Conservation (phyloP, 164 flowering plant species). For the Berberis vulgaris region DNA sequence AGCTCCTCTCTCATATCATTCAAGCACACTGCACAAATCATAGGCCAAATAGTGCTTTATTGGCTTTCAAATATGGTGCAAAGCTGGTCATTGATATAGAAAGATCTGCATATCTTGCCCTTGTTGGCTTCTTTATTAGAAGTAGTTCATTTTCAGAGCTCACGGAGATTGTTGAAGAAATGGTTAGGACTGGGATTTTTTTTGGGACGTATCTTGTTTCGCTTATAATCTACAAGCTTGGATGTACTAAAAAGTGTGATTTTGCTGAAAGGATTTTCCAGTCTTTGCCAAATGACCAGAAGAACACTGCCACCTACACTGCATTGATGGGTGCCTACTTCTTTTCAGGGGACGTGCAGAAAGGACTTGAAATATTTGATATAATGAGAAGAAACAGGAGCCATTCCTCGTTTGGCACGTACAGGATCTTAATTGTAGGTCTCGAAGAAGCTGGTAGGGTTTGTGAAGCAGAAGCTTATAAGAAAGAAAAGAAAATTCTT, state of each 20-base stretch:
- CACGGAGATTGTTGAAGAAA: slow-evolving; percentile 42
- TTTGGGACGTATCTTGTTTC: slow-evolving; percentile 45
- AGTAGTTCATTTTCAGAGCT: slow-evolving; percentile 27
- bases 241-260: slow-evolving; percentile 36
- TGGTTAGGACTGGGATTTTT: slow-evolving; percentile 39
- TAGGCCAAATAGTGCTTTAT: slow-evolving; percentile 42
- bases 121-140: slow-evolving; percentile 52
- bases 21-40: slow-evolving; percentile 30
- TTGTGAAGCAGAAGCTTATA: slow-evolving; percentile 30
- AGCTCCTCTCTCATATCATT: slow-evolving; percentile 37
- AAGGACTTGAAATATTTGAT: slow-evolving; percentile 45
- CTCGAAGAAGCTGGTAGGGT: slow-evolving; percentile 43
- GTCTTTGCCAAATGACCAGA: slow-evolving; percentile 47
- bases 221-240: slow-evolving; percentile 57
- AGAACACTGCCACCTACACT: slow-evolving; percentile 53
- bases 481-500: slow-evolving; percentile 44
- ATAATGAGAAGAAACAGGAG: slow-evolving; percentile 48
- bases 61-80: slow-evolving; percentile 48
- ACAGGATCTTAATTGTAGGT: slow-evolving; percentile 46
- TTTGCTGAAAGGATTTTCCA: slow-evolving; percentile 47
- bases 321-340: slow-evolving; percentile 60
- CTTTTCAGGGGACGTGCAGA: slow-evolving; percentile 41
- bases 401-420: slow-evolving; percentile 47
- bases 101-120: slow-evolving; percentile 42
- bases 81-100: slow-evolving; percentile 35